Percentiles rank a stretch among this genome's conserved stretches.
Evolutionary conservation across 148 eudicot species (phyloP).

Genomic region (Vaccinium myrtillus): DNA sequence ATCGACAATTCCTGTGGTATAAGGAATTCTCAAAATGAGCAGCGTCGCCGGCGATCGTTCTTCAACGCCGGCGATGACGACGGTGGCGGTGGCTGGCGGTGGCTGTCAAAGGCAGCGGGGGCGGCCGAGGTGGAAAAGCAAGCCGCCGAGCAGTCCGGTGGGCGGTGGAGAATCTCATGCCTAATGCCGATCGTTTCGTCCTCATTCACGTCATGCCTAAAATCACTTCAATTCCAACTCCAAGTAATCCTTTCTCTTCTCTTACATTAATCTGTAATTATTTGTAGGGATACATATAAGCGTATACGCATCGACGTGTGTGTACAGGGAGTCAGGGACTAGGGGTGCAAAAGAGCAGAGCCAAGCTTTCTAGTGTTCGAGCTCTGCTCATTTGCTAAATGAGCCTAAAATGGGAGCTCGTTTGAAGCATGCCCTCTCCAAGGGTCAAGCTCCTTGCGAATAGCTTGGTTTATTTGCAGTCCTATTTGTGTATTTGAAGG

Average conservation of each 20-base stretch:
- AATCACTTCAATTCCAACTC: conserved; percentile 56
- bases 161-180: conserved; percentile 58
- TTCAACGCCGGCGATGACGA: conserved; percentile 21
- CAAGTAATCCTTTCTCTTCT: conserved; percentile 33
- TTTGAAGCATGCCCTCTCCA: no score
- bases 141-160: conserved; percentile 71
- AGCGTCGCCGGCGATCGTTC: background rate
- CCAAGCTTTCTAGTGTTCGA: no score
- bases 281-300: background rate
- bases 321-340: background rate
- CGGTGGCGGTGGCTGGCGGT: conserved; percentile 86
- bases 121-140: conserved; percentile 51
- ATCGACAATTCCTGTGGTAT: no score
- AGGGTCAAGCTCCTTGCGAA: no score
- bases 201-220: conserved; percentile 62
- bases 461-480: no score
- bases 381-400: no score
- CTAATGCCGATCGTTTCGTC: conserved; percentile 49
- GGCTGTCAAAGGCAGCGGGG: conserved; percentile 52
- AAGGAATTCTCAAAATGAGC: background rate
- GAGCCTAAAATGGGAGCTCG: no score
- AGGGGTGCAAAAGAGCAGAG: no score
- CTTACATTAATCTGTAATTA: background rate
- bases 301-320: background rate
- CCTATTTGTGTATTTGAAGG: no score